Evolutionary conservation across 1,284 basidiomycete species (phyloP).

Genomic region (Sporisorium sorghi): DNA sequence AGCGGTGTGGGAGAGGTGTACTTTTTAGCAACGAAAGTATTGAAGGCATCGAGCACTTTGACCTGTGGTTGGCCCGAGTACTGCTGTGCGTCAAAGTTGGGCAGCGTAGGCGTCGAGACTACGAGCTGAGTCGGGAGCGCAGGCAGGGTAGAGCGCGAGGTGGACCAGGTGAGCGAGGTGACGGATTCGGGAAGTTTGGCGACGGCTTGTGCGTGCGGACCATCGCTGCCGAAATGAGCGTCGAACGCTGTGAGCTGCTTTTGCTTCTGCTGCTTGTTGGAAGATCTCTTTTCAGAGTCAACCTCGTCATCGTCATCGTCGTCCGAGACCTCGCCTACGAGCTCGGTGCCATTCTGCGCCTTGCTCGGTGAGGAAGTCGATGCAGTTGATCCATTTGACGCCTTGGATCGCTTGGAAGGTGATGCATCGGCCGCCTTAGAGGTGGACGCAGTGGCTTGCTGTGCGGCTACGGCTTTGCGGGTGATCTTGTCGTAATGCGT

Average conservation of each 20-base stretch:
- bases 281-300: background rate
- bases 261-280: conserved; percentile 24
- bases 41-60: conserved; percentile 54
- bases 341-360: conserved; percentile 12
- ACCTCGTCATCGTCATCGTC: conserved; percentile 27
- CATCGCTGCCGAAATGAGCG: conserved; percentile 51
- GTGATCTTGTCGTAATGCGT: conserved; percentile 47
- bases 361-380: conserved; percentile 6
- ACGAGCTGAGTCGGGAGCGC: conserved; percentile 34
- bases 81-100: conserved; percentile 24
- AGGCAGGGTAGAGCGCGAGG: conserved; percentile 25
- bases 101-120: conserved; percentile 25
- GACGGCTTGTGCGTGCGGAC: conserved; percentile 43
- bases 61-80: conserved; percentile 49
- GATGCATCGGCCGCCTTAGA: conserved; percentile 22
- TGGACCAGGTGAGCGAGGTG: conserved; percentile 34
- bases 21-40: conserved; percentile 27
- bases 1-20: conserved; percentile 19
- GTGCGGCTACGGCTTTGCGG: conserved; percentile 34
- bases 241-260: conserved; percentile 47
- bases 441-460: conserved; percentile 42
- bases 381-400: background rate
- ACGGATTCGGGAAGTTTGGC: conserved; percentile 39
- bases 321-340: conserved; percentile 43
- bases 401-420: conserved; percentile 27